Percentiles rank a stretch among this genome's conserved stretches.
Evolutionary conservation across 257 asterid species (phyloP).

Genomic region (Euphrasia confusa): DNA sequence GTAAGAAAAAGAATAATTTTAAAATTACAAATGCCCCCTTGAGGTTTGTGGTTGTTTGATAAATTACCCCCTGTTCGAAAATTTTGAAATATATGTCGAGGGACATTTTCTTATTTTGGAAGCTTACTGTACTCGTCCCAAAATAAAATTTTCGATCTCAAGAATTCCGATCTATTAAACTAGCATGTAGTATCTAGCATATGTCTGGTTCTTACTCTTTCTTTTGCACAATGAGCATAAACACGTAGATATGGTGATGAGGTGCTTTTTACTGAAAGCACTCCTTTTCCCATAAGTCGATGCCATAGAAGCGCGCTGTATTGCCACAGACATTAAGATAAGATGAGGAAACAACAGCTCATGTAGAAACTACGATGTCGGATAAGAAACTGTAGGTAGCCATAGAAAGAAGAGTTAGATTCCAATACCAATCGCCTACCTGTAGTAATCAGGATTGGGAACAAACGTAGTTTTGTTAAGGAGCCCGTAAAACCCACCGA

Average conservation of each 20-base stretch:
- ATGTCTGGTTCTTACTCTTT: constrained; percentile 50
- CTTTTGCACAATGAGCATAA: constrained; percentile 84
- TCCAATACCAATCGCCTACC: constrained; percentile 31
- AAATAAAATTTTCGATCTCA: neutral
- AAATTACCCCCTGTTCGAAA: neutral
- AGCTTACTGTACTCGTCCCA: neutral
- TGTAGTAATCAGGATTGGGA: constrained; percentile 95
- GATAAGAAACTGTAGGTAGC: too few relatives aligned
- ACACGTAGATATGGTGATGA: constrained; percentile 58
- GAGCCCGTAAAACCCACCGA: constrained; percentile 92
- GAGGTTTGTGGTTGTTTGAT: neutral
- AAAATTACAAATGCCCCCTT: neutral
- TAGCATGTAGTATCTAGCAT: neutral
- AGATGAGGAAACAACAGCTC: neutral
- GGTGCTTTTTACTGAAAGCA: constrained; percentile 45
- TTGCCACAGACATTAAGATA: constrained; percentile 15
- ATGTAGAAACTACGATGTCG: neutral
- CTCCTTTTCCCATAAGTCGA: constrained; percentile 88
- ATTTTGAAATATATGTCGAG: neutral
- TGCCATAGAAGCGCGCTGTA: constrained; percentile 88
- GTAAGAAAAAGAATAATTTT: neutral
- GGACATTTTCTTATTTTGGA: neutral
- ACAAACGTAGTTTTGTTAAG: constrained; percentile 55
- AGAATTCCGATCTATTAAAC: neutral
- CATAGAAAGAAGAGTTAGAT: too few relatives aligned